Conservation (phyloP, 1,284 basidiomycete genomes). For the Puccinia triticina region DNA sequence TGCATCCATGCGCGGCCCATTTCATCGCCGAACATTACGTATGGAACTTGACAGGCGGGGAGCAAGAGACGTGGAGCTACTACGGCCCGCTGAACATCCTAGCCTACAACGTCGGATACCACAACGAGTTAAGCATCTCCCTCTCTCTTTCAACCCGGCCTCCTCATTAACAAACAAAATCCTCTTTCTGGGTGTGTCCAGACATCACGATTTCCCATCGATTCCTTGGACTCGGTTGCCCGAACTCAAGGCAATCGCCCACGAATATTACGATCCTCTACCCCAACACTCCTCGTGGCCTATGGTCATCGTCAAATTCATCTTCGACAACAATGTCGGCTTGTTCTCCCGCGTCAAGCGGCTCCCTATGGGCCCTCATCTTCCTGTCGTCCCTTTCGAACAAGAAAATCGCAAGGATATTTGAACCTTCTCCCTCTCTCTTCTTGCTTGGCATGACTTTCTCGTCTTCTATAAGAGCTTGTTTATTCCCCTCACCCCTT, state of each 20-base stretch:
- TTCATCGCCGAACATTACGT: slow-evolving; percentile 81
- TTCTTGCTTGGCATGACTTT: neutral
- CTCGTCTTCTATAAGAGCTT: no score
- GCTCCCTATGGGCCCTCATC: slow-evolving; percentile 6
- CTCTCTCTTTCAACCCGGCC: slow-evolving; percentile 5
- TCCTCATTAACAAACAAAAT: neutral
- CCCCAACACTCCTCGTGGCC: slow-evolving; percentile 90
- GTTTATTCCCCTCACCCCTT: no score
- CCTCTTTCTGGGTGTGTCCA: slow-evolving; percentile 60
- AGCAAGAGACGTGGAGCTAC: slow-evolving; percentile 94
- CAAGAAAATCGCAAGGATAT: slow-evolving; percentile 16
- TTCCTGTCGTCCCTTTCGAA: neutral
- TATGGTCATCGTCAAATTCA: slow-evolving; percentile 90
- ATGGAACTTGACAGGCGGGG: slow-evolving; percentile 56
- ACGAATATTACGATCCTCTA: slow-evolving; percentile 87
- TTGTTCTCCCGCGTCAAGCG: slow-evolving; percentile 65
- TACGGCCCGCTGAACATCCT: slow-evolving; percentile 88
- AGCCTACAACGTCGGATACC: slow-evolving; percentile 97
- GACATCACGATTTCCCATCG: slow-evolving; percentile 98
- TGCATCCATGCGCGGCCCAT: slow-evolving; percentile 94
- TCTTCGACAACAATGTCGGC: slow-evolving; percentile 82
- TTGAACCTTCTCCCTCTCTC: neutral
- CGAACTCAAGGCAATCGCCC: slow-evolving; percentile 76
- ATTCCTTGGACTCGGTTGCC: slow-evolving; percentile 94
- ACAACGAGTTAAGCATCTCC: slow-evolving; percentile 70